Base-by-base conservation (phyloP, 345 rosid genomes). In the Diplotaxis tenuifolia region DNA sequence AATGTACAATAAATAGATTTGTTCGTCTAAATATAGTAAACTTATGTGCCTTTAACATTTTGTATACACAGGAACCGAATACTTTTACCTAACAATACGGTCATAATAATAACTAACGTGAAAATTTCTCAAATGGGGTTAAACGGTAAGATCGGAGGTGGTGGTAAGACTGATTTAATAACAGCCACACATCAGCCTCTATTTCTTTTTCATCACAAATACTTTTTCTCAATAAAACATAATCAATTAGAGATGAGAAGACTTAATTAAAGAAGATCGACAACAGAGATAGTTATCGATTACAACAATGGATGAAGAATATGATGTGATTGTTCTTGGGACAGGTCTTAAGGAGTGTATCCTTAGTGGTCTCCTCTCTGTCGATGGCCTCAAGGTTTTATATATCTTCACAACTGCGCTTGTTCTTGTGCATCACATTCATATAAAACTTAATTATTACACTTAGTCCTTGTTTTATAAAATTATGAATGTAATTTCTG, bases 311-410 rank as follows among this genome's bases (percentile, higher is more conserved):
- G 97, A 91, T 87, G 97, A 91, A 88, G 87, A 89, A 75, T 94
- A 94, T 60, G 97, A 88, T 76, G 98, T 94, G 18, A 89, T 91
- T 53, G 96, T 94, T 72, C 91, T 91, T 14, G 98, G 96, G 64
- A 94, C 93, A 4, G 96, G 96, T 66, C 96, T 91, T 63, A 94
- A 94, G 78, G 93, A 94, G 78, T 94, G 98, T 84, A 94, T 94
- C 77, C 97, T 89, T 78, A 89, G 97, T 7, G 98, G 98, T 6
- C 92, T 95, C 50, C 92, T 95, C 76, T 95, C 95, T 28, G 97
- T 89, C 47, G 85, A 89, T 81, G 98, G 97, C 42, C 96, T 90
- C 88, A 95, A 92, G 87, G 96, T 89, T 36, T 58, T 59, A 65
- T 49, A n/a, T n/a, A n/a, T 7, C 9, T 21, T 59, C 23, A 14